phyloP scores from a whole-genome alignment of 345 rosid species.

The Erysimum cheiranthoides region DNA sequence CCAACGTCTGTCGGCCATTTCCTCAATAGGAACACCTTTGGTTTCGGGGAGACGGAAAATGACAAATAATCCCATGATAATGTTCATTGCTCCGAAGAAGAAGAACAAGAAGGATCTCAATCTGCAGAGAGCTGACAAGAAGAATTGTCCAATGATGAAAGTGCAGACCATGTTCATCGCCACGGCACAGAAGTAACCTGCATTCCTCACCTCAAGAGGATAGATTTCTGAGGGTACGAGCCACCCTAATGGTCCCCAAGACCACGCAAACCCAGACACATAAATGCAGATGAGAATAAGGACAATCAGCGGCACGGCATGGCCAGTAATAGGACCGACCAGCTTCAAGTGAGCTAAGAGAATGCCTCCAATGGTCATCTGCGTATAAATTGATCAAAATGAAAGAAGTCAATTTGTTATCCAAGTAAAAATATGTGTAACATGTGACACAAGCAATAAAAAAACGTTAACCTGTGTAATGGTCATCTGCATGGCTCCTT shows the following conservation, averaged over 20 bases:
- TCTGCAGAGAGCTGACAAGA: constrained; percentile 61
- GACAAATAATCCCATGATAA: constrained; percentile 59
- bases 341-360: constrained; percentile 28
- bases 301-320: constrained; percentile 39
- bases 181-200: constrained; percentile 66
- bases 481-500: constrained; percentile 40
- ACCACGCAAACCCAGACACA: constrained; percentile 68
- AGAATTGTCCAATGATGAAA: constrained; percentile 62
- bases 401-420: constrained; percentile 13
- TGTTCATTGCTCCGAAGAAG: constrained; percentile 62
- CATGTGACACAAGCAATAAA: not conserved
- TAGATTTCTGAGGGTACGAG: constrained; percentile 73
- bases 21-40: constrained; percentile 62
- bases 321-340: constrained; percentile 30
- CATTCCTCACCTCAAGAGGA: constrained; percentile 59
- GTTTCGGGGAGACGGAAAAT: constrained; percentile 61
- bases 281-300: constrained; percentile 54
- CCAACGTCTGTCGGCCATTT: constrained; percentile 64
- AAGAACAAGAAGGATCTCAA: constrained; percentile 59
- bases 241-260: constrained; percentile 84
- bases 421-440: not conserved
- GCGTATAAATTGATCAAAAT: not conserved
- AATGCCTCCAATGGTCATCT: constrained; percentile 32
- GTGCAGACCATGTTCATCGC: constrained; percentile 63
- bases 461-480: constrained; percentile 29